Evolutionary conservation across 2,329 filamentous ascomycete genomes (phyloP).

Genomic region (Xylaria sp.): DNA sequence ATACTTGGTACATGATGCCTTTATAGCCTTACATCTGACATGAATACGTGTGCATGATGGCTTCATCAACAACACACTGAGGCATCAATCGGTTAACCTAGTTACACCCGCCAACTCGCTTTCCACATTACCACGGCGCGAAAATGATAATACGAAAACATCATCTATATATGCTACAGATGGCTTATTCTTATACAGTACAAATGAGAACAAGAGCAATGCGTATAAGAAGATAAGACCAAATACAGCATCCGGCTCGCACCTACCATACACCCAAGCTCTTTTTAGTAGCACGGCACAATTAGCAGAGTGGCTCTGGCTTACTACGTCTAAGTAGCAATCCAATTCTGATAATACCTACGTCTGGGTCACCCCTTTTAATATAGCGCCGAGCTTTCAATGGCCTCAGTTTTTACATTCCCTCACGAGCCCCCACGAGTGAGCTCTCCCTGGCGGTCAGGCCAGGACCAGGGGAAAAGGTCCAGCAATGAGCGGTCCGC

Average conservation of each 20-base stretch:
- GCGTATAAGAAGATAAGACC: conserved; percentile 26
- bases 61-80: conserved; percentile 11
- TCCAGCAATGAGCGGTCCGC: conserved; percentile 38
- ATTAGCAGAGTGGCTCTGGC: not conserved
- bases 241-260: conserved; percentile 9
- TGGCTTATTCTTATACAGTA: conserved; percentile 40
- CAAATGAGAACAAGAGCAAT: conserved; percentile 28
- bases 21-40: not conserved
- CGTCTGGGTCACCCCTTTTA: not conserved
- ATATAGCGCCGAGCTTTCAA: conserved; percentile 43
- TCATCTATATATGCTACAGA: conserved; percentile 33
- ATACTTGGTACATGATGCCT: not conserved
- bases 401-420: conserved; percentile 97
- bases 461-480: conserved; percentile 52
- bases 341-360: not conserved
- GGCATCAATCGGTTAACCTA: conserved; percentile 11
- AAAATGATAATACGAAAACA: conserved; percentile 51
- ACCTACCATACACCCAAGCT: not conserved
- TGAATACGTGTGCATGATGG: conserved; percentile 12
- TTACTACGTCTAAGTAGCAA: not conserved
- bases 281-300: not conserved
- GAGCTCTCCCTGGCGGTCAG: conserved; percentile 84
- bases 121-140: conserved; percentile 23
- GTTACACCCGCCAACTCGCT: conserved; percentile 17
- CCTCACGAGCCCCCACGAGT: conserved; percentile 87